Evolutionary conservation across 2,329 filamentous ascomycete genomes (phyloP).

Genomic region (Corinectria fuckeliana): DNA sequence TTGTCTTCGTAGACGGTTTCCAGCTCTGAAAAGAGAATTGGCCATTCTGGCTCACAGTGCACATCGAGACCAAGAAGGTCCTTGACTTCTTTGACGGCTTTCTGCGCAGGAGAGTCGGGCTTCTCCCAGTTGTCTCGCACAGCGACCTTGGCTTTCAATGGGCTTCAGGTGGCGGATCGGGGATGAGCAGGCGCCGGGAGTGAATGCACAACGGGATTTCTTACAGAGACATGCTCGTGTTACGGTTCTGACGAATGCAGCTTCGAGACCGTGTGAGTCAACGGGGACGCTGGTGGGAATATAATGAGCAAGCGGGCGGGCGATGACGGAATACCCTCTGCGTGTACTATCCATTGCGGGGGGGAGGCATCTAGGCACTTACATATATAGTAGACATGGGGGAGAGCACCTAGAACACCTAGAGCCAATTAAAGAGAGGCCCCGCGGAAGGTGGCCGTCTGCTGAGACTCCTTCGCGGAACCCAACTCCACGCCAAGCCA

Average conservation of each 20-base stretch:
- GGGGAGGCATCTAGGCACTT: not conserved
- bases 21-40: conserved; percentile 47
- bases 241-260: not conserved
- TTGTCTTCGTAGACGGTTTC: conserved; percentile 49
- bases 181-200: not conserved
- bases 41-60: conserved; percentile 51
- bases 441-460: conserved; percentile 2
- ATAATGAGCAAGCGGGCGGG: not conserved
- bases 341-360: not conserved
- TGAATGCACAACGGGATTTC: not conserved
- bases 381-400: not conserved
- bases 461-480: not conserved
- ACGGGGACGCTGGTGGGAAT: not conserved
- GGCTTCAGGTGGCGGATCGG: conserved; percentile 45
- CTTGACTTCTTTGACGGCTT: conserved; percentile 40
- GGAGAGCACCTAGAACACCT: not conserved
- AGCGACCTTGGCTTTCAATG: conserved; percentile 50
- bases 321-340: not conserved
- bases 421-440: not conserved
- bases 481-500: conserved; percentile 21
- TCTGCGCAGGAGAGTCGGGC: conserved; percentile 42
- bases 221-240: conserved; percentile 25
- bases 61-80: conserved; percentile 49
- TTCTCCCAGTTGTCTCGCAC: conserved; percentile 53
- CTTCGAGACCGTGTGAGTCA: not conserved